Conservation (phyloP, 73 alveolate species). For the Paramecium sonneborni region DNA sequence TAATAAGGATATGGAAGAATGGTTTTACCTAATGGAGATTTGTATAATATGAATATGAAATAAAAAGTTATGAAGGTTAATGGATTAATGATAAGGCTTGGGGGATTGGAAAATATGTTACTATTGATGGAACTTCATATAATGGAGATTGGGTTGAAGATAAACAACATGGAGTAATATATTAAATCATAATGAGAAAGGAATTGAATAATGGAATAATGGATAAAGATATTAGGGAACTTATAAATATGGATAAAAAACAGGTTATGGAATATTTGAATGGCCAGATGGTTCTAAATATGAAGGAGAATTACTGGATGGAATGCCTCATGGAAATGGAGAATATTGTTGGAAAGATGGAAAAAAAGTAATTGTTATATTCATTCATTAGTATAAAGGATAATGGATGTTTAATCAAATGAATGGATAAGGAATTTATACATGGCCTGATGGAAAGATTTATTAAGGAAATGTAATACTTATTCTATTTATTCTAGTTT, state of each 20-base stretch:
- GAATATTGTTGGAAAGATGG: conserved; percentile 48
- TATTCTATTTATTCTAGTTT: background rate
- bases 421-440: conserved; percentile 63
- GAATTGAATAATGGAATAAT: conserved; percentile 83
- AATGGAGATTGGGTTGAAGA: conserved; percentile 27
- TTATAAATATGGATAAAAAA: background rate
- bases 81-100: conserved; percentile 67
- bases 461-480: conserved; percentile 33
- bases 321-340: conserved; percentile 74
- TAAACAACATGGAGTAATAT: conserved; percentile 7
- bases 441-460: conserved; percentile 49
- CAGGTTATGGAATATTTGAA: conserved; percentile 72
- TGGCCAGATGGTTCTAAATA: conserved; percentile 68
- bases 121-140: background rate
- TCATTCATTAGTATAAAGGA: conserved; percentile 68
- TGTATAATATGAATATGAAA: background rate
- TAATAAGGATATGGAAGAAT: conserved; percentile 57
- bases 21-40: conserved; percentile 59
- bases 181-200: conserved; percentile 39
- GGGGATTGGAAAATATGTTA: conserved; percentile 72
- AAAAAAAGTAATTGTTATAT: background rate
- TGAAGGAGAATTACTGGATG: conserved; percentile 68
- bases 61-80: conserved; percentile 64
- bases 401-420: conserved; percentile 69
- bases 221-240: conserved; percentile 76